Evolutionary conservation across 192 early-diverging fungal genomes (phyloP).

Genomic region (Coemansia sp.): DNA sequence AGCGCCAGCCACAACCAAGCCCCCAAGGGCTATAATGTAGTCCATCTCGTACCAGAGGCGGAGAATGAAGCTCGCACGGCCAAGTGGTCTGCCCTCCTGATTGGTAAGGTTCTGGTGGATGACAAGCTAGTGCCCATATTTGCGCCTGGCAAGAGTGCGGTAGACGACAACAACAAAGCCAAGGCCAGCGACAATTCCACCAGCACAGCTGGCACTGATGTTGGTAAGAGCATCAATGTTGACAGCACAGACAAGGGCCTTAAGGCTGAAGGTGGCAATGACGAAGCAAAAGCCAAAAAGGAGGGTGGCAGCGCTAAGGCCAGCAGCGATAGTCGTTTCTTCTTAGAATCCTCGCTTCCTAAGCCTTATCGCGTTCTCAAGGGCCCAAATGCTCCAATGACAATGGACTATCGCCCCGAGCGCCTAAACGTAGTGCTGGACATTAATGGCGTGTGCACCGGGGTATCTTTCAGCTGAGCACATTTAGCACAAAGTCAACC

Average conservation of each 20-base stretch:
- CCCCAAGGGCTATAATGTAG: neutral
- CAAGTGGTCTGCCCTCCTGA: constrained; percentile 10
- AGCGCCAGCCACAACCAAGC: neutral
- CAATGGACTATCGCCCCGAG: constrained; percentile 20
- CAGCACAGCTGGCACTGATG: neutral
- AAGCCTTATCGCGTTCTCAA: constrained; percentile 17
- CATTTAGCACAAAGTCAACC: neutral
- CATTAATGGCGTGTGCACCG: constrained; percentile 9
- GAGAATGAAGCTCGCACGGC: constrained; percentile 10
- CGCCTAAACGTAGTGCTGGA: constrained; percentile 29
- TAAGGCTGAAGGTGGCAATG: neutral
- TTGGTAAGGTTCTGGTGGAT: constrained; percentile 15
- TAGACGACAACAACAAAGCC: neutral
- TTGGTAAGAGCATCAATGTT: neutral
- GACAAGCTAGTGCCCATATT: neutral
- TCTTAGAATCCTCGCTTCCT: constrained; percentile 1
- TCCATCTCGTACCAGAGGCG: neutral
- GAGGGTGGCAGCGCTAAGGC: neutral
- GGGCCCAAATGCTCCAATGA: constrained; percentile 11
- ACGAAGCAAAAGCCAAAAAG: neutral
- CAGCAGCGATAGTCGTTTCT: neutral
- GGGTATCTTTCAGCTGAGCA: constrained; percentile 9
- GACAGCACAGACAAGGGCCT: neutral
- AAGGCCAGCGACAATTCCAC: neutral
- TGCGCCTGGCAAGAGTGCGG: neutral